phyloP scores from a whole-genome alignment of 148 eudicot species.

The Camellia sinensis region DNA sequence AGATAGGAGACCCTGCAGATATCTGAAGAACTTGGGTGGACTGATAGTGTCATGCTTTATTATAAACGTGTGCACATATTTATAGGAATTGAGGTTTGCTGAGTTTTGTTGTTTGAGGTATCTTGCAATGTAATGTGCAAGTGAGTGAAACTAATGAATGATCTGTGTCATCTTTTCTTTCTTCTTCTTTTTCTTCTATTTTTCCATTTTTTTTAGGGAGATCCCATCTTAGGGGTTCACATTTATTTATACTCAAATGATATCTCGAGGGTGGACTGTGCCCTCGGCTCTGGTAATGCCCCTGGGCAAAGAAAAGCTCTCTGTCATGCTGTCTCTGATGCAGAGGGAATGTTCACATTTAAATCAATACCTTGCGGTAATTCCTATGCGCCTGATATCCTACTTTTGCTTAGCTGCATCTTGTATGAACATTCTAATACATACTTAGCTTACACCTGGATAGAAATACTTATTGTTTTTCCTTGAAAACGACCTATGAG shows the following conservation, averaged over 20 bases:
- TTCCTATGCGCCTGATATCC: background rate
- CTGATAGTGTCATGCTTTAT: background rate
- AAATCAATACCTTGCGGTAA: conserved; percentile 91
- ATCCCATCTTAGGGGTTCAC: conserved; percentile 95
- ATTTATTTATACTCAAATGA: conserved; percentile 85
- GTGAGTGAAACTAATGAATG: conserved; percentile 1
- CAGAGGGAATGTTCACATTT: conserved; percentile 77
- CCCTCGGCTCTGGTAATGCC: conserved; percentile 64
- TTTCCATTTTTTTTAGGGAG: conserved; percentile 48
- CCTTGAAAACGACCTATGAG: background rate
- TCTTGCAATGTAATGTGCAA: background rate
- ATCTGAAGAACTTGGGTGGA: conserved; percentile 3
- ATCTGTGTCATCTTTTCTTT: background rate
- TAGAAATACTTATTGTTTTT: background rate
- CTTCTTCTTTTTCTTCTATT: too few species aligned
- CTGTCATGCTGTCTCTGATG: conserved; percentile 89
- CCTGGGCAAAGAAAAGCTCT: conserved; percentile 73
- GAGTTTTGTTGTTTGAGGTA: background rate
- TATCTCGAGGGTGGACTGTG: conserved; percentile 68
- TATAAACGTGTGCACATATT: background rate
- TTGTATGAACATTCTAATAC: conserved; percentile 7
- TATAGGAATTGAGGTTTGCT: background rate
- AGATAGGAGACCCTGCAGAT: background rate
- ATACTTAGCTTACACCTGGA: background rate
- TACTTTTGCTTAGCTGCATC: background rate